Evolutionary conservation across 106 monocot species (phyloP), one percentile per base, ranked within the genome.

Genomic region (Posidonia australis): DNA sequence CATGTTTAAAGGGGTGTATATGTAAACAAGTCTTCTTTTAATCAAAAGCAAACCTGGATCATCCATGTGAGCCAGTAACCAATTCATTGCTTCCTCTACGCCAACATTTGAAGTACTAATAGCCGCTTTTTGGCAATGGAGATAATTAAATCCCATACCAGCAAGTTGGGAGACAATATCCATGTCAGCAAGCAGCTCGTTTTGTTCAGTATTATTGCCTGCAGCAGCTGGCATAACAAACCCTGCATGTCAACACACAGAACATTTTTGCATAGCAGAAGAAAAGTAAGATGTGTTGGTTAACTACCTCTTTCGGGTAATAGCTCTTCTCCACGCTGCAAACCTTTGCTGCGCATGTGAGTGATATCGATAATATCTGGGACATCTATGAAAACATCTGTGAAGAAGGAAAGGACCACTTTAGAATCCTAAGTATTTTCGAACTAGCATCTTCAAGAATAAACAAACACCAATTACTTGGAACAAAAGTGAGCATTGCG

Each of bases 301-400:
- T 55, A 25, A 31, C 1, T 46, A 94, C 94, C 86, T 78, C 62
- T 66, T 70, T 90, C 90, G 29, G 94, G 90, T 14, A 96, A 86
- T 54, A 96, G 67, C 57, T 90, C 84, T 79, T 96, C 90, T 56
- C 90, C 94, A 26, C 79, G 79, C 54, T 90, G 94, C 44, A 82
- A 24, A 51, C 94, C 94, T 72, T 80, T 90, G 74, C 90, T 84
- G 31, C 84, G 90, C 94, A 96, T 80, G 60, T 87, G 76, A 10
- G 70, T 57, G 72, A 96, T 96, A 63, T 96, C 90, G 62, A 96
- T 90, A 48, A 77, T 67, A 80, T 96, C 90, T 27, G 90, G 94
- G n/a, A 90, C 94, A 80, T 96, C 94, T 65, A 96, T 84, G 57
- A 90, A 90, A 10, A 96, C 86, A 82, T 96, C 94, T 96, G 84